Conservation (phyloP, 2,329 filamentous ascomycete genomes). For the Reticulascus tulasneorum region DNA sequence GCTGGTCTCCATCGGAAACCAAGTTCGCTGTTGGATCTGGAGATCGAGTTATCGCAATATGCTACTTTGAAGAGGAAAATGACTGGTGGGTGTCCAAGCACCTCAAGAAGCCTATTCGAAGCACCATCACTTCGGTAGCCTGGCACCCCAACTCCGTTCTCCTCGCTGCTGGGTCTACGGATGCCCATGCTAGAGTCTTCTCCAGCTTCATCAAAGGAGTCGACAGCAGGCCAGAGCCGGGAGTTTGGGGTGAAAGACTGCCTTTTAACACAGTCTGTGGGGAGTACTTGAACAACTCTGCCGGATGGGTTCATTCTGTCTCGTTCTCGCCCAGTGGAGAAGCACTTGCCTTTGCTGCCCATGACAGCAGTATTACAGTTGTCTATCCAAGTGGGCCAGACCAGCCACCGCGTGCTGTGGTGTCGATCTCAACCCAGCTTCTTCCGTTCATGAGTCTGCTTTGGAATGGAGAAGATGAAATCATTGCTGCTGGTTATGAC, state of each 20-base stretch:
- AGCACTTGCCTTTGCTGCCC: conserved; percentile 88
- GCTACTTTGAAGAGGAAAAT: conserved; percentile 99
- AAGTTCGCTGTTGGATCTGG: conserved; percentile 98
- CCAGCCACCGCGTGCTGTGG: conserved; percentile 82
- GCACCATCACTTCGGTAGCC: conserved; percentile 88
- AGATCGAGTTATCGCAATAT: conserved; percentile 90
- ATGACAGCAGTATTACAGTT: conserved; percentile 94
- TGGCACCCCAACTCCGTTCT: conserved; percentile 99
- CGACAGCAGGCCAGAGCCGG: conserved; percentile 79
- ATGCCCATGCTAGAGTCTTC: conserved; percentile 92
- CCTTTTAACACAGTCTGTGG: conserved; percentile 99
- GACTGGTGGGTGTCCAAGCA: conserved; percentile 99
- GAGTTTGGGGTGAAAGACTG: conserved; percentile 88
- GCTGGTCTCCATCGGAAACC: conserved; percentile 93
- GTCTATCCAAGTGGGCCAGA: conserved; percentile 92
- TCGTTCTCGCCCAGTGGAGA: conserved; percentile 90
- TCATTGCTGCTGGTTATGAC: conserved; percentile 90
- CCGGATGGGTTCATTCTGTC: conserved; percentile 93
- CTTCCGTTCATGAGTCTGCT: conserved; percentile 89
- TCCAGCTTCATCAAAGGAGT: conserved; percentile 95
- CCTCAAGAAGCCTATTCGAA: conserved; percentile 96
- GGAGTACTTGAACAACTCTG: conserved; percentile 92
- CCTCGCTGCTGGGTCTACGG: conserved; percentile 90
- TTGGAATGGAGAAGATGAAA: conserved; percentile 89
- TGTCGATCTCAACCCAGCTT: conserved; percentile 85